phyloP scores from a whole-genome alignment of 2,329 filamentous ascomycete genomes.

The Hypoxylon sp. region DNA sequence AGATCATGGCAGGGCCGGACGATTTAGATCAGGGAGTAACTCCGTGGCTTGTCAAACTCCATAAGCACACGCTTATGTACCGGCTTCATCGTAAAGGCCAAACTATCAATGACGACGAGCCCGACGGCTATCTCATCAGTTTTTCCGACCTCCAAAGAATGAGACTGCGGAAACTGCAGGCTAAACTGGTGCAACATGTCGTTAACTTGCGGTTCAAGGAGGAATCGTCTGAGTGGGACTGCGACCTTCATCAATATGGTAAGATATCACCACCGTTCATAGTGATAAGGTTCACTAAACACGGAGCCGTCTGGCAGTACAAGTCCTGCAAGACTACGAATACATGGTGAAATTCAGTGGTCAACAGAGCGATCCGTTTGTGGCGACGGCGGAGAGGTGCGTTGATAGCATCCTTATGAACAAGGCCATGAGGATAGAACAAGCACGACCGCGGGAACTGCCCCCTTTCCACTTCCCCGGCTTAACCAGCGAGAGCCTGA shows the following conservation, averaged over 20 bases:
- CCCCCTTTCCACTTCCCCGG: background rate
- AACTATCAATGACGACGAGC: background rate
- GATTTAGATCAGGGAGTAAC: background rate
- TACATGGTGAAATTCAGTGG: constrained; percentile 38
- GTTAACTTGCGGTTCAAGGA: background rate
- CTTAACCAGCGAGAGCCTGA: background rate
- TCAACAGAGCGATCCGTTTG: constrained; percentile 30
- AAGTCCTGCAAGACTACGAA: constrained; percentile 38
- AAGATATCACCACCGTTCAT: background rate
- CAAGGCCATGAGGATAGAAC: background rate
- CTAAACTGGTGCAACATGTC: constrained; percentile 25
- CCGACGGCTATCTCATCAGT: background rate
- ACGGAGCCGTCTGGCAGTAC: constrained; percentile 17
- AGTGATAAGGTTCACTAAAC: background rate
- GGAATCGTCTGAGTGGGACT: background rate
- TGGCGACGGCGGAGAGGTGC: constrained; percentile 34
- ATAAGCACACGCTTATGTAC: background rate
- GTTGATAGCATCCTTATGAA: background rate
- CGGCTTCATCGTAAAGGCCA: background rate
- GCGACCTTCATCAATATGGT: constrained; percentile 4
- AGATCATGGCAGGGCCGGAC: background rate
- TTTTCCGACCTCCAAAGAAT: constrained; percentile 37
- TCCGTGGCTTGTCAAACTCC: background rate
- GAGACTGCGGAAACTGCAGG: constrained; percentile 32
- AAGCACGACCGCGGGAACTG: background rate